Evolutionary conservation across 31 red algal genomes (phyloP).

Genomic region (Porphyra umbilicalis): DNA sequence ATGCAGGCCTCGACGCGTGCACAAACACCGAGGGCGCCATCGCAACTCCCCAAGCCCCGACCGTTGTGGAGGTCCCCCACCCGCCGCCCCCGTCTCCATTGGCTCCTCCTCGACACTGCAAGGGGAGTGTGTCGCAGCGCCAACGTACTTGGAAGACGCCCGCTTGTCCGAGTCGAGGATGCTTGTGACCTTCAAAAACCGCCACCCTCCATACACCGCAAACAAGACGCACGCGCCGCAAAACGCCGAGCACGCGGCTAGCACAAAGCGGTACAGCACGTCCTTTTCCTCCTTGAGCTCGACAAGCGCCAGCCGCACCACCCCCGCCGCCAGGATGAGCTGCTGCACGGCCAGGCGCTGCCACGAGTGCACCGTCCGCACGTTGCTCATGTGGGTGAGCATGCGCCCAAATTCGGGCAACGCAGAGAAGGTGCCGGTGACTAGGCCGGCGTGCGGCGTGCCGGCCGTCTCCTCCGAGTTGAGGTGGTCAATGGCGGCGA

Average conservation of each 20-base stretch:
- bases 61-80: too few species aligned
- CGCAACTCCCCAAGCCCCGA: too few species aligned
- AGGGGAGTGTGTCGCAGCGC: too few species aligned
- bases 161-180: not conserved
- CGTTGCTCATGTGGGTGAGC: slow-evolving; percentile 64
- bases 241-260: not conserved
- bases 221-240: not conserved
- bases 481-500: slow-evolving; percentile 23
- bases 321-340: not conserved
- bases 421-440: not conserved
- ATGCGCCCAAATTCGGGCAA: slow-evolving; percentile 71
- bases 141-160: not conserved
- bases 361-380: slow-evolving; percentile 28
- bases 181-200: not conserved
- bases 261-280: not conserved
- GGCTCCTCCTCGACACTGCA: too few species aligned
- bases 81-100: too few species aligned
- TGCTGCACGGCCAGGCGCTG: not conserved
- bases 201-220: not conserved
- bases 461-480: not conserved
- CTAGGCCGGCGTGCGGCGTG: not conserved
- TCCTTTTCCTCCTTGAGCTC: not conserved
- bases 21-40: too few species aligned
- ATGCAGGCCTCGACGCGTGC: too few species aligned
- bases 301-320: not conserved